These are phyloP conservation scores for Macrophomina tecta DNA, from an alignment of 2,329 filamentous ascomycete genomes.

Conservation along the genomic window DNA sequence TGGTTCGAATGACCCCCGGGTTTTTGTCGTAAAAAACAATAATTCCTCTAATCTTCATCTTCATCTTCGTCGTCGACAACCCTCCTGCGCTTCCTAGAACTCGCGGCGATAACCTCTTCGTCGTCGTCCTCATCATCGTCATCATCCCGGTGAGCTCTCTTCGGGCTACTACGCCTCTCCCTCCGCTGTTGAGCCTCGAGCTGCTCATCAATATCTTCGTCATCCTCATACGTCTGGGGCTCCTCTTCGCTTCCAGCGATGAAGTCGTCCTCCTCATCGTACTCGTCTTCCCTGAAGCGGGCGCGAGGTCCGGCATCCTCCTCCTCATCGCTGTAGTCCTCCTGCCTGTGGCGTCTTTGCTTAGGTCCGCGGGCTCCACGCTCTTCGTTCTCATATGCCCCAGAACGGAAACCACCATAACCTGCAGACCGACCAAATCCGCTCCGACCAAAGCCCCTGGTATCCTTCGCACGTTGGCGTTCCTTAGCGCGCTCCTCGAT, in stretches of 20 bases:
- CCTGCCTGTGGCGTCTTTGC: constrained; percentile 45
- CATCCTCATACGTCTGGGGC: constrained; percentile 65
- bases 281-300: constrained; percentile 71
- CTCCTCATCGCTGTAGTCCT: constrained; percentile 72
- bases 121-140: constrained; percentile 44
- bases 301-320: constrained; percentile 71
- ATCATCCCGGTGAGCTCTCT: constrained; percentile 41
- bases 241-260: constrained; percentile 78
- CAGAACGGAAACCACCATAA: constrained; percentile 58
- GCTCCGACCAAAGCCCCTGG: constrained; percentile 51
- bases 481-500: constrained; percentile 38
- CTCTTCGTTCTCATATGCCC: constrained; percentile 61
- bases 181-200: constrained; percentile 47
- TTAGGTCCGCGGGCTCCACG: constrained; percentile 42
- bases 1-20: neutral
- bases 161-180: constrained; percentile 46
- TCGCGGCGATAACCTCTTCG: constrained; percentile 39
- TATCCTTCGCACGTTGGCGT: constrained; percentile 68
- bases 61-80: constrained; percentile 57
- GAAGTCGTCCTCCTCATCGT: constrained; percentile 81
- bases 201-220: constrained; percentile 55
- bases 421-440: constrained; percentile 58
- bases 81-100: constrained; percentile 50
- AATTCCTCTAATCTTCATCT: constrained; percentile 35
- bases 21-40: neutral